A percentile compares a stretch with the other conserved stretches of the same genome.
Conservation (phyloP, 768 basidiomycete species). For the Boletus sp. region DNA sequence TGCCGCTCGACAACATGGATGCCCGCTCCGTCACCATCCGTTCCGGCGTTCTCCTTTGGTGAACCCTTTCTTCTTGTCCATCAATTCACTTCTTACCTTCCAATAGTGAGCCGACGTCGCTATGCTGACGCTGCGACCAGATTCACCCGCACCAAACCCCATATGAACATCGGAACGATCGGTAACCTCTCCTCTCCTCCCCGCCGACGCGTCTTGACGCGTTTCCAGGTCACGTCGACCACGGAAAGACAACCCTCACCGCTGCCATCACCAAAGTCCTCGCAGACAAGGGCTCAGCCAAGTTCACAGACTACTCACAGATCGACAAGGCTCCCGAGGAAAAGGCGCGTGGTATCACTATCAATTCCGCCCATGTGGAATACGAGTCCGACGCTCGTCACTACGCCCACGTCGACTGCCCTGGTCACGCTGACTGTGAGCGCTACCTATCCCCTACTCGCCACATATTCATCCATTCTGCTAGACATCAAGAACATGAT, state of each 20-base stretch:
- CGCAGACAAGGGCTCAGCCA: constrained; percentile 65
- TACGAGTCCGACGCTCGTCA: constrained; percentile 90
- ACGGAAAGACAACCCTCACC: constrained; percentile 97
- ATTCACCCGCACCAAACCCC: constrained; percentile 77
- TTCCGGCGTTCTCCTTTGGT: constrained; percentile 12
- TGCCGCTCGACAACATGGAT: constrained; percentile 14
- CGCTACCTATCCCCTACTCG: constrained; percentile 4
- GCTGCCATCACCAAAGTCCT: constrained; percentile 96
- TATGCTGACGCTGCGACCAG: constrained; percentile 66
- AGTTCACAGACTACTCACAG: constrained; percentile 93
- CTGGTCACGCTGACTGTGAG: constrained; percentile 92
- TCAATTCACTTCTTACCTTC: neutral
- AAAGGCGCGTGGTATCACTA: constrained; percentile 99
- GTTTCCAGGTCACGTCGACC: constrained; percentile 82
- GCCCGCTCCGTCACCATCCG: neutral
- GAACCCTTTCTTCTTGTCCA: neutral
- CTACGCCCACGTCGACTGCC: constrained; percentile 98
- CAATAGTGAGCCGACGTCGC: constrained; percentile 41
- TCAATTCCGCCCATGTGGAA: constrained; percentile 98
- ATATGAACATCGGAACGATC: constrained; percentile 96
- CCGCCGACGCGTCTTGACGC: constrained; percentile 18
- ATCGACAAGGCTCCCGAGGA: constrained; percentile 99
- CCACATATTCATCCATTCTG: constrained; percentile 3
- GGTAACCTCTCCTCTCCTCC: constrained; percentile 39
- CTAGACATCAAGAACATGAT: constrained; percentile 98